Evolutionary conservation across 2,329 filamentous ascomycete species (phyloP), one percentile per base, ranked within the genome.

Genomic region (Chaetomium sp.): DNA sequence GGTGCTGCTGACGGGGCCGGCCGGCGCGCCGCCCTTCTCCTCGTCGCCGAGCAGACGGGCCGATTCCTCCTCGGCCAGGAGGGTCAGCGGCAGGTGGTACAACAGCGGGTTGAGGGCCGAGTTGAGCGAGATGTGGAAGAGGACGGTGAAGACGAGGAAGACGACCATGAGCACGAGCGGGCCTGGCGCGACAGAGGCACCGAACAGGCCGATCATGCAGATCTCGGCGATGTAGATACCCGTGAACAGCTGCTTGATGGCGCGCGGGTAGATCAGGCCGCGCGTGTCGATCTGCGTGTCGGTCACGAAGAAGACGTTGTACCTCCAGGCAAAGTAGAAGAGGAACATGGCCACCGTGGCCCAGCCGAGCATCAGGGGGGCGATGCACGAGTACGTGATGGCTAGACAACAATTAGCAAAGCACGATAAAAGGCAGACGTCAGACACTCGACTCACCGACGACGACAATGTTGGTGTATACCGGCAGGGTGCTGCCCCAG

Each of bases 291-390:
- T 85, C 57, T 82, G 74, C 7, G 88, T 84, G 67, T 95, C 88
- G 50, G 85, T 87, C 38, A 96, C 90, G 70, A 89, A 96, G 49
- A 96, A 79, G 54, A 97, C 73, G 68, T 96, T 95, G 78, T 97
- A 96, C 14, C 88, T 83, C 77, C 90, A 96, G 48, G 91, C 88
- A 52, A 92, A 75, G 69, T 95, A 95, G 71, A 96, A 91, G 43
- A 94, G 75, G 27, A 79, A 82, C 57, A 96, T 80, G 34, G 89
- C 91, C 41, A 89, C 77, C 1, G 86, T 84, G 1, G 89, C 89
- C 65, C 96, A 96, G 5, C 85, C 82, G 49, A 96, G 78, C 53
- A 96, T 85, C 9, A 96, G 74, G 0, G 91, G 92, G 2, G 91
- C 89, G 64, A 96, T 95, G 60, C 85, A 86, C 1, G 90, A 86